Conservation (phyloP, 495 filamentous ascomycete genomes). For the Aspergillus kassunensis region DNA sequence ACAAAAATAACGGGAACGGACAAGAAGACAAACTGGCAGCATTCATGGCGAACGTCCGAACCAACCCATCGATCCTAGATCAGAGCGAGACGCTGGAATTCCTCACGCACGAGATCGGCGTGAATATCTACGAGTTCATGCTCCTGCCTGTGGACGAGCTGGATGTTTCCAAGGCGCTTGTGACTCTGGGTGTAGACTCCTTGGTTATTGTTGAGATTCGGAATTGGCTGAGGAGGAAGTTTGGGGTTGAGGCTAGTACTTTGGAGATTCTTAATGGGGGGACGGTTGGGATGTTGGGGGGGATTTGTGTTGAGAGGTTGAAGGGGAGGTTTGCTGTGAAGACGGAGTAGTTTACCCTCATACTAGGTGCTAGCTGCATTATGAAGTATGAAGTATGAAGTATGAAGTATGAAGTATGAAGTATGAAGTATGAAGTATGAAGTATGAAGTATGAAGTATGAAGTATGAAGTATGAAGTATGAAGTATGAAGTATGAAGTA, state of each 20-base stretch:
- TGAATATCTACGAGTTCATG: constrained; percentile 1
- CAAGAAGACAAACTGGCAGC: background rate
- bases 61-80: background rate
- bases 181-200: background rate
- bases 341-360: too few relatives aligned
- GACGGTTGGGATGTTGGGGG: background rate
- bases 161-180: background rate
- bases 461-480: too few relatives aligned
- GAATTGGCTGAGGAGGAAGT: background rate
- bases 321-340: background rate
- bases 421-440: too few relatives aligned
- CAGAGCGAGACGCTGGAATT: background rate
- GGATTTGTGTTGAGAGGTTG: background rate
- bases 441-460: too few relatives aligned
- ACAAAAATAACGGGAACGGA: background rate
- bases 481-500: too few relatives aligned
- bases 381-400: too few relatives aligned
- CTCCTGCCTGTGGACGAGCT: background rate
- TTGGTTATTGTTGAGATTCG: background rate
- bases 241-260: background rate
- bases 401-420: too few relatives aligned
- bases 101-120: constrained; percentile 1
- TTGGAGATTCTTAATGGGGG: background rate
- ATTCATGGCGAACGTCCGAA: background rate
- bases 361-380: too few relatives aligned